Conservation (phyloP, 768 basidiomycete species). For the Amanita rubescens region DNA sequence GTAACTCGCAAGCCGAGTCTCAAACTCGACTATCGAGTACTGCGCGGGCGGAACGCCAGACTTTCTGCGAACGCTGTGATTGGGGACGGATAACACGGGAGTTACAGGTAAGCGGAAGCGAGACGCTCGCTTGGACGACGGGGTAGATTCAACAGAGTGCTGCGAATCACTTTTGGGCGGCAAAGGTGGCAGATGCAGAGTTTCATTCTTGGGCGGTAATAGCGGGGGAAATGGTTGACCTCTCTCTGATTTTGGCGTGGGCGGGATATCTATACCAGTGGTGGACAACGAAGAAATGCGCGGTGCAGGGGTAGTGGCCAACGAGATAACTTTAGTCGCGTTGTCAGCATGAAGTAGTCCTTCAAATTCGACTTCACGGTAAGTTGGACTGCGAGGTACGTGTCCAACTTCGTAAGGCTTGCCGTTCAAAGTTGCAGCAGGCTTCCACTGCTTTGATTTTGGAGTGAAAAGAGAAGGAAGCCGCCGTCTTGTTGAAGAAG, state of each 20-base stretch:
- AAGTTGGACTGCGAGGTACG: slow-evolving; percentile 43
- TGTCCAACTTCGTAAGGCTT: slow-evolving; percentile 63
- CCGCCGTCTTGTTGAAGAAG: slow-evolving; percentile 45
- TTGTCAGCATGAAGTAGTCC: slow-evolving; percentile 53
- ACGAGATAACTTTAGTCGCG: slow-evolving; percentile 37
- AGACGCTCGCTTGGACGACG: slow-evolving; percentile 32
- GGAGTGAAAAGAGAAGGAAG: slow-evolving; percentile 64
- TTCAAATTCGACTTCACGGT: slow-evolving; percentile 75
- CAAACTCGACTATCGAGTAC: slow-evolving; percentile 77
- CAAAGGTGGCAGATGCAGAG: slow-evolving; percentile 17
- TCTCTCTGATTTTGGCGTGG: slow-evolving; percentile 7
- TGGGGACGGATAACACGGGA: slow-evolving; percentile 38
- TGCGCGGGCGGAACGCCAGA: slow-evolving; percentile 60
- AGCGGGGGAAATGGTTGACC: slow-evolving; percentile 16
- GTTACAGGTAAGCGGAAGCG: slow-evolving; percentile 53
- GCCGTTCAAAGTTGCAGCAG: slow-evolving; percentile 74
- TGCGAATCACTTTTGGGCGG: not conserved
- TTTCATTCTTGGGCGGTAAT: slow-evolving; percentile 14
- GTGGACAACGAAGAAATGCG: slow-evolving; percentile 17
- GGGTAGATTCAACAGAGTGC: not conserved
- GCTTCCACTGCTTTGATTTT: slow-evolving; percentile 65
- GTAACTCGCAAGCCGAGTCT: slow-evolving; percentile 68
- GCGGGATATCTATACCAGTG: slow-evolving; percentile 11
- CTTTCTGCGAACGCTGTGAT: slow-evolving; percentile 40
- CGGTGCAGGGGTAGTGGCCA: slow-evolving; percentile 15